Percentiles rank a stretch among this genome's conserved stretches.
phyloP scores from a whole-genome alignment of 139 green algal species.

The Chlorella vulgaris region DNA sequence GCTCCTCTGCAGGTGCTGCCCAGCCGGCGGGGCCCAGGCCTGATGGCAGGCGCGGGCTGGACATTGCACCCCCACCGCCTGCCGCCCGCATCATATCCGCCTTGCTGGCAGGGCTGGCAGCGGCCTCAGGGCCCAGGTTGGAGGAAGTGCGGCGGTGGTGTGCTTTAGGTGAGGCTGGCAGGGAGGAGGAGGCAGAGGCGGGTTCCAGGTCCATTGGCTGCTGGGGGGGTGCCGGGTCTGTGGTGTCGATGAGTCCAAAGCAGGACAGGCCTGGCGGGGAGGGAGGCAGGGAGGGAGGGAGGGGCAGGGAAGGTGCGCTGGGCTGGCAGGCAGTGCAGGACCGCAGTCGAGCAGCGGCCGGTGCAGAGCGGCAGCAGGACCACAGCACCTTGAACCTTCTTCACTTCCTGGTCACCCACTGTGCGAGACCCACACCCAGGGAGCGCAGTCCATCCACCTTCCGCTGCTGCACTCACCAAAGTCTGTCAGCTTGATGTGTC shows the following conservation, averaged over 20 bases:
- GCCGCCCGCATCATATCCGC: constrained; percentile 24
- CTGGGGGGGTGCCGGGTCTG: constrained; percentile 50
- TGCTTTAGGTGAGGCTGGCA: constrained; percentile 25
- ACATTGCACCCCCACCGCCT: constrained; percentile 12
- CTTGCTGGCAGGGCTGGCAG: constrained; percentile 40
- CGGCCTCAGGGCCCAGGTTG: not conserved
- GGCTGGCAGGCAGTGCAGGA: not conserved
- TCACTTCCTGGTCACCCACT: not conserved
- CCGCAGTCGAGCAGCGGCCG: not conserved
- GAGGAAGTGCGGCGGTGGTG: not conserved
- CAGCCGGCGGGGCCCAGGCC: not conserved
- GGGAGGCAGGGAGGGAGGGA: not conserved
- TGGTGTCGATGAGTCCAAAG: constrained; percentile 81
- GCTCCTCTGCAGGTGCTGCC: constrained; percentile 4
- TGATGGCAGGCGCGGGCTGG: not conserved
- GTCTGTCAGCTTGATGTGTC: constrained; percentile 96
- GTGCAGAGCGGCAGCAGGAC: no score
- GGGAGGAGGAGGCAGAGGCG: not conserved
- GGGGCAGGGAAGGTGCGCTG: not conserved
- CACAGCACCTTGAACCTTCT: no score
- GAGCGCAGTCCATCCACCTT: not conserved
- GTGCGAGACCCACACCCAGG: not conserved
- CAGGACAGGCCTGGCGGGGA: constrained; percentile 62
- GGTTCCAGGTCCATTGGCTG: constrained; percentile 39
- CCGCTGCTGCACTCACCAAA: constrained; percentile 66